phyloP scores from a whole-genome alignment of 1,139 yeast genomes.

The Hanseniaspora sp. region DNA sequence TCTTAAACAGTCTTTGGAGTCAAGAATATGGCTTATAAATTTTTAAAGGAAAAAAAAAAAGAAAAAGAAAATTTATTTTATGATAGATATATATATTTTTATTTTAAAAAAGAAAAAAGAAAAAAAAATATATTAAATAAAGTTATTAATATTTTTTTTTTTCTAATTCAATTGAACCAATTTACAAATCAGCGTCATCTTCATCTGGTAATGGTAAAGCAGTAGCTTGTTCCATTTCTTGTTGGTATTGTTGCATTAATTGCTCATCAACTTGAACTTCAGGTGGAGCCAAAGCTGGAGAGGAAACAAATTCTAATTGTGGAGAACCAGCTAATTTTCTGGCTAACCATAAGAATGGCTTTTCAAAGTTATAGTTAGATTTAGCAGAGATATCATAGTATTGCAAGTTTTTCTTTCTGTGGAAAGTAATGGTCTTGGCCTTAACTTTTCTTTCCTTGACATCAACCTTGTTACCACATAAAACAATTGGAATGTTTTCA shows the following conservation, averaged over 20 bases:
- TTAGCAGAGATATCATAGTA: conserved; percentile 99
- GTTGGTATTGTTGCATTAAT: conserved; percentile 95
- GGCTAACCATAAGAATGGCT: conserved; percentile 99
- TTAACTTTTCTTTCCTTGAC: conserved; percentile 99
- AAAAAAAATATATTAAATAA: no score
- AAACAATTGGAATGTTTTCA: conserved; percentile 97
- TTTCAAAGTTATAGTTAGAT: conserved; percentile 98
- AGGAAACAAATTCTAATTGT: conserved; percentile 93
- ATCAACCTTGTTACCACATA: conserved; percentile 99
- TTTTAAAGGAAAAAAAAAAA: conserved; percentile 17
- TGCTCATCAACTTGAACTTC: conserved; percentile 95
- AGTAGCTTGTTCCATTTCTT: conserved; percentile 98
- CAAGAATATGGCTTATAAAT: conserved; percentile 9
- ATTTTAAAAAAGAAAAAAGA: not conserved
- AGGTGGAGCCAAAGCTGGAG: conserved; percentile 99
- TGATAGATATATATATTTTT: not conserved
- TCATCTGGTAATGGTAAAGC: conserved; percentile 99
- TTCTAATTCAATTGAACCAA: not conserved
- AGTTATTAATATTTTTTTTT: no score
- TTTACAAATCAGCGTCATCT: conserved; percentile 95
- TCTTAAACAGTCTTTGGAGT: conserved; percentile 4
- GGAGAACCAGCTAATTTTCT: conserved; percentile 98
- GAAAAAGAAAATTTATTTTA: not conserved
- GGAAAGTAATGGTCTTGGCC: conserved; percentile 99
- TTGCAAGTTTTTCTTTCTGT: conserved; percentile 99